Percentiles rank a stretch among this genome's conserved stretches.
phyloP scores from a whole-genome alignment of 2,329 filamentous ascomycete genomes.

The Monosporascus sp. region DNA sequence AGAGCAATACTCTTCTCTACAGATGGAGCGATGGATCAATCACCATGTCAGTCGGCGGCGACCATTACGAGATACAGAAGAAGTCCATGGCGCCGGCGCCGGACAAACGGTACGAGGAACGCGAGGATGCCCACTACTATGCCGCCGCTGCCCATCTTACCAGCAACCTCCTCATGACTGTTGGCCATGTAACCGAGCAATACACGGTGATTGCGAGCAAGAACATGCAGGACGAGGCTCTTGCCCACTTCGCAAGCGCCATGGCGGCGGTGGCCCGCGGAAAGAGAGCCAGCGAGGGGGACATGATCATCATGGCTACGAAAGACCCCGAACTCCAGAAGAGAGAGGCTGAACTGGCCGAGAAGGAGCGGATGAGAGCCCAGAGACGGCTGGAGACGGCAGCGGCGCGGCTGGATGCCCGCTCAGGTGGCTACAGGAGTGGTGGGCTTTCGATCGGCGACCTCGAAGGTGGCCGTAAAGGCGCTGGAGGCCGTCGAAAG shows the following conservation, averaged over 20 bases:
- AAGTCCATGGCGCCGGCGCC: slow-evolving; percentile 62
- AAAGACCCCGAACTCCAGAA: slow-evolving; percentile 73
- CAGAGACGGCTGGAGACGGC: slow-evolving; percentile 65
- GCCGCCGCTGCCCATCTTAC: slow-evolving; percentile 66
- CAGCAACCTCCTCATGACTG: slow-evolving; percentile 64
- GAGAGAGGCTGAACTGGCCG: slow-evolving; percentile 66
- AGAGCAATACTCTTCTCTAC: slow-evolving; percentile 71
- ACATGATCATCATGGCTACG: slow-evolving; percentile 65
- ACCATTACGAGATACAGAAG: slow-evolving; percentile 70
- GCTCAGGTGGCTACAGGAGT: slow-evolving; percentile 43
- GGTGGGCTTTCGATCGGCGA: slow-evolving; percentile 63
- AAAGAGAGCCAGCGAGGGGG: slow-evolving; percentile 45
- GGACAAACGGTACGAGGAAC: slow-evolving; percentile 57
- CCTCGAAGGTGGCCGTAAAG: slow-evolving; percentile 58
- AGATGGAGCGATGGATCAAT: slow-evolving; percentile 77
- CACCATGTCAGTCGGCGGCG: slow-evolving; percentile 68
- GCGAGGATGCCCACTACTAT: slow-evolving; percentile 71
- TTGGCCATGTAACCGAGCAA: slow-evolving; percentile 71
- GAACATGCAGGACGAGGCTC: slow-evolving; percentile 64
- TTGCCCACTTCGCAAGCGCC: slow-evolving; percentile 62
- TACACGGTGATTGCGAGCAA: slow-evolving; percentile 65
- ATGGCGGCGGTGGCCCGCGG: slow-evolving; percentile 60
- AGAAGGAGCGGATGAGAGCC: slow-evolving; percentile 67
- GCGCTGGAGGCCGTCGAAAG: slow-evolving; percentile 45
- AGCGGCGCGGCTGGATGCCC: slow-evolving; percentile 58